Evolutionary conservation across 352 stramenopile genomes (phyloP), one percentile per base, ranked within the genome.

Genomic region (Pythium sp.): DNA sequence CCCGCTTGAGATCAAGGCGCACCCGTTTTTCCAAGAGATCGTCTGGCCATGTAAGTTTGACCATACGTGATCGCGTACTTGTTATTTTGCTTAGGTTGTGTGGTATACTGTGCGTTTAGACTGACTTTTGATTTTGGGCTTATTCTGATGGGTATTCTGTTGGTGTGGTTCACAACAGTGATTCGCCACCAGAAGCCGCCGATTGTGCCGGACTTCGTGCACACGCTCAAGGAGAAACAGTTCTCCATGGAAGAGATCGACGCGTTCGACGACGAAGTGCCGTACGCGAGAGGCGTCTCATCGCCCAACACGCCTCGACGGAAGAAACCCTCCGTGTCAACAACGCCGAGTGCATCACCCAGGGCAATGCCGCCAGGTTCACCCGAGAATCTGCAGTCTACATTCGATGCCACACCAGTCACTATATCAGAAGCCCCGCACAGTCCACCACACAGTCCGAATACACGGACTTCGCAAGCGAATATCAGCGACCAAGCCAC

Each of bases 11-110:
- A 97, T 99, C 65, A 94, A 97, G 80, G 78, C 79, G 34, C 95
- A 98, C 76, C 83, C 90, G 49, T 99, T 92, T 78, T 99, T 98
- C 74, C 75, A 75, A 58, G 79, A 84, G 8, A 65, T 95, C n/a
- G 82, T 96, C 57, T 98, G 90, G 89, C 86, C 97, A 65, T 70
- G 82, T 74, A 87, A 91, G 75, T 69, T n/a, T 22, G 22, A n/a
- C 3, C 28, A 2, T 3, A 5, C 3, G 51, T 60, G 47, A 1
- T 32, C 24, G 24, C 24, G 24, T 26, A 26, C 24, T 26, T 26
- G 49, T n/a, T 69, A 12, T 15, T 28, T 43, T 34, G 46, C 32
- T 36, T 41, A 9, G 34, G 34, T 2, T 41, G 34, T 14, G 34
- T 14, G 34, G 34, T 41, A 41, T 14, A 14, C 12, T 41, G 34